A percentile compares a stretch with the other conserved stretches of the same genome.
Evolutionary conservation across 164 flowering plant species (phyloP).

Genomic region (Sedum album): DNA sequence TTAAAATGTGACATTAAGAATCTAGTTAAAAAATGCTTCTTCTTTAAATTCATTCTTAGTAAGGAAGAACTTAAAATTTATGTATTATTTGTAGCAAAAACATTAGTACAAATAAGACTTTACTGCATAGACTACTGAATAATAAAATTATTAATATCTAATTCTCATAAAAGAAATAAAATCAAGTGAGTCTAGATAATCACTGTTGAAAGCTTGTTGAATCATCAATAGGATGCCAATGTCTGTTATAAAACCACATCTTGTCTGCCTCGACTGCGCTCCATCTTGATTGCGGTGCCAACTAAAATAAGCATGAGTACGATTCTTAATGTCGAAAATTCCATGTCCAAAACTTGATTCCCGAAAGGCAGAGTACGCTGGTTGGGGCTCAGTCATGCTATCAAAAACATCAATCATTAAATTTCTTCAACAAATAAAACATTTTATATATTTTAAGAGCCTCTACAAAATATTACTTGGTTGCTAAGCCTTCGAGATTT

Average conservation of each 20-base stretch:
- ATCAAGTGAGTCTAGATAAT: not conserved
- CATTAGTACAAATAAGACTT: too few species aligned
- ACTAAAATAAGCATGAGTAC: constrained; percentile 42
- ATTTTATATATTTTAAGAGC: too few species aligned
- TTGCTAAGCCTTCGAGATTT: constrained; percentile 7
- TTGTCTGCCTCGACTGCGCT: constrained; percentile 35
- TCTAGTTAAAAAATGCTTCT: too few species aligned
- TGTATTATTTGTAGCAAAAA: too few species aligned
- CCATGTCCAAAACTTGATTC: constrained; percentile 59
- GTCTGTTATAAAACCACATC: constrained; percentile 36
- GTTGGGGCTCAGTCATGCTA: constrained; percentile 50
- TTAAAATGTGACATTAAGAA: too few species aligned
- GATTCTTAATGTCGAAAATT: constrained; percentile 40
- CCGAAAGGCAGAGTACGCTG: constrained; percentile 42
- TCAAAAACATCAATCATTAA: not conserved
- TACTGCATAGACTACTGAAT: too few species aligned
- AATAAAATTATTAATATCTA: too few species aligned
- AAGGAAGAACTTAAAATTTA: too few species aligned
- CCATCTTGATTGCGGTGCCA: constrained; percentile 59
- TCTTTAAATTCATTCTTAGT: too few species aligned
- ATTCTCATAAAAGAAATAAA: too few species aligned
- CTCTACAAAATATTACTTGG: not conserved
- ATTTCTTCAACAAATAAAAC: too few species aligned
- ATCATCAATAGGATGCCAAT: constrained; percentile 27
- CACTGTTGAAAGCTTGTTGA: constrained; percentile 3